Percentiles rank a stretch among this genome's conserved stretches.
phyloP scores from a whole-genome alignment of 352 stramenopile genomes.

The Phytophthora cactorum region DNA sequence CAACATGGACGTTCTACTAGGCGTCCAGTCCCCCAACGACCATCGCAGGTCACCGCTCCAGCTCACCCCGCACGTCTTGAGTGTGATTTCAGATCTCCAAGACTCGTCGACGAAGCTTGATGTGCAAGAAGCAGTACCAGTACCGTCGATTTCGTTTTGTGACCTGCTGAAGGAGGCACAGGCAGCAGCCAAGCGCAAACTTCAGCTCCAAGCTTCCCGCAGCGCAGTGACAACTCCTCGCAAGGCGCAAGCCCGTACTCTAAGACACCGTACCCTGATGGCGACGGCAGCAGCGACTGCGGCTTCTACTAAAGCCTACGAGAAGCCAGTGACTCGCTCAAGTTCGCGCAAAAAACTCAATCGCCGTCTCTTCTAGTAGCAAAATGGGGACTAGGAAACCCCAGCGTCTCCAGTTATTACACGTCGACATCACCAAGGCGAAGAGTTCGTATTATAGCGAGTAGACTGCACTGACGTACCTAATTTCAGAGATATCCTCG shows the following conservation, averaged over 20 bases:
- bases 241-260: not conserved
- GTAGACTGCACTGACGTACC: not conserved
- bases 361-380: constrained; percentile 37
- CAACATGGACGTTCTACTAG: constrained; percentile 25
- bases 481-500: too few relatives aligned
- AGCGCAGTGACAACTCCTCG: constrained; percentile 25
- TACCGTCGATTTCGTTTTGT: constrained; percentile 14
- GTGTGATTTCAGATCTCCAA: constrained; percentile 15
- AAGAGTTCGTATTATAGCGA: too few relatives aligned
- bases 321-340: constrained; percentile 25
- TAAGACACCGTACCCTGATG: not conserved
- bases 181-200: not conserved
- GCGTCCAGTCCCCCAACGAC: constrained; percentile 3
- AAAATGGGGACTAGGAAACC: not conserved
- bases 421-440: too few relatives aligned
- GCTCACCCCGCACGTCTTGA: constrained; percentile 23
- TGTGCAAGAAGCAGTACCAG: not conserved
- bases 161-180: constrained; percentile 23
- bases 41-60: constrained; percentile 5
- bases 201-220: not conserved
- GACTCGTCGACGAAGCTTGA: not conserved
- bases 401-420: not conserved
- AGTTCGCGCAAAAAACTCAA: constrained; percentile 34
- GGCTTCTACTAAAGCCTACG: constrained; percentile 1
- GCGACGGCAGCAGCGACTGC: constrained; percentile 1